Conservation (phyloP, 1,284 basidiomycete species). For the Singerocomus inundabilis region DNA sequence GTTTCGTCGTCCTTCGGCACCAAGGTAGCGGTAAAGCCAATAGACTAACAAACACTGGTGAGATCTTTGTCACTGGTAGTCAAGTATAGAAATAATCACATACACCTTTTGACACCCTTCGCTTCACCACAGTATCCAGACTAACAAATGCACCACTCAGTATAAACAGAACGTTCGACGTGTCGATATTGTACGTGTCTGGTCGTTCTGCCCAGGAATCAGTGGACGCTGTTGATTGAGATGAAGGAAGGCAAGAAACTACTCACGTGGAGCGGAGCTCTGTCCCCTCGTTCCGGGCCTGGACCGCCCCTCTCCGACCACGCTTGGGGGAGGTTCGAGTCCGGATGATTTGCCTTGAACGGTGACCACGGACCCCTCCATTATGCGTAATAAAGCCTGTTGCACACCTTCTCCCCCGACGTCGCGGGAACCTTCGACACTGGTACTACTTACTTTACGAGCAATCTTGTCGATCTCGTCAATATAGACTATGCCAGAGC, state of each 20-base stretch:
- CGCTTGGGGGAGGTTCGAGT: slow-evolving; percentile 42
- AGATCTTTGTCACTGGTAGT: not conserved
- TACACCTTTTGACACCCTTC: slow-evolving; percentile 81
- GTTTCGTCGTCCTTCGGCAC: slow-evolving; percentile 41
- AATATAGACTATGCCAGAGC: slow-evolving; percentile 92
- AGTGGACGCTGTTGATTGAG: not conserved
- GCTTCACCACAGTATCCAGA: slow-evolving; percentile 77
- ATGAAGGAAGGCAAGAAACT: not conserved
- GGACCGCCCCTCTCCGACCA: slow-evolving; percentile 45
- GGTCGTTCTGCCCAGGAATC: slow-evolving; percentile 48
- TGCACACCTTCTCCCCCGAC: slow-evolving; percentile 97
- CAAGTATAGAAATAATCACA: slow-evolving; percentile 27
- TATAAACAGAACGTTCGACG: slow-evolving; percentile 88
- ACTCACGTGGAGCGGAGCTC: slow-evolving; percentile 22
- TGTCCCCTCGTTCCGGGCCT: slow-evolving; percentile 42
- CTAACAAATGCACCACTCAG: slow-evolving; percentile 94
- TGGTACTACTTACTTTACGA: slow-evolving; percentile 57
- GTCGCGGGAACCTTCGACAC: slow-evolving; percentile 78
- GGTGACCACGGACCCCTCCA: slow-evolving; percentile 87
- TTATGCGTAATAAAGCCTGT: slow-evolving; percentile 86
- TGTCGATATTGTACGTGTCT: slow-evolving; percentile 76
- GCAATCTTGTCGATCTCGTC: slow-evolving; percentile 96
- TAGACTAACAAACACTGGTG: slow-evolving; percentile 54
- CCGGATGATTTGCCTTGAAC: slow-evolving; percentile 71
- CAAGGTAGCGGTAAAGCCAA: slow-evolving; percentile 81